A percentile compares a stretch with the other conserved stretches of the same genome.
These are phyloP conservation scores for Vitis hybrid DNA, from an alignment of 177 flowering plant species.

Conservation along the genomic window DNA sequence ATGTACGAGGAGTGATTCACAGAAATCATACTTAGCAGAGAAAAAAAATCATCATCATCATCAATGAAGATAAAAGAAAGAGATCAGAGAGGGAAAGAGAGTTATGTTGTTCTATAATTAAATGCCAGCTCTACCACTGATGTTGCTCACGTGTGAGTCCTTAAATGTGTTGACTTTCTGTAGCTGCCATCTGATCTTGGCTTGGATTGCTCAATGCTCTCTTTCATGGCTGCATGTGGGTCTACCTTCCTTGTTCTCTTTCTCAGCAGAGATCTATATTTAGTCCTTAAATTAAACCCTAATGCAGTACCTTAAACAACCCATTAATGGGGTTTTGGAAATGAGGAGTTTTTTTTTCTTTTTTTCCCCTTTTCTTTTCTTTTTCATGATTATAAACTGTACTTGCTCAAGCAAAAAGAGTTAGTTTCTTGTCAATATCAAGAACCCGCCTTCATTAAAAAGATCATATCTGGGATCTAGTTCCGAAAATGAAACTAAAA, in stretches of 20 bases:
- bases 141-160: slow-evolving; percentile 41
- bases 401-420: slow-evolving; percentile 8
- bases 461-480: slow-evolving; percentile 24
- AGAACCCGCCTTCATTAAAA: slow-evolving; percentile 22
- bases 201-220: slow-evolving; percentile 10
- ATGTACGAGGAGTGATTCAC: slow-evolving; percentile 15
- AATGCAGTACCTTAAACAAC: background rate
- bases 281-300: background rate
- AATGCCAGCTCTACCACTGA: slow-evolving; percentile 18
- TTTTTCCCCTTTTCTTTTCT: too few relatives aligned
- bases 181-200: slow-evolving; percentile 16
- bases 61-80: slow-evolving; percentile 9
- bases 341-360: too few relatives aligned
- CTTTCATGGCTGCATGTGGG: slow-evolving; percentile 12
- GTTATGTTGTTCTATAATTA: background rate
- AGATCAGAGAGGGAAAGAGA: slow-evolving; percentile 15
- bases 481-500: slow-evolving; percentile 14
- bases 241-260: slow-evolving; percentile 6
- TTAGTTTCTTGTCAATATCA: slow-evolving; percentile 46
- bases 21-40: background rate
- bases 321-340: background rate
- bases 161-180: slow-evolving; percentile 43
- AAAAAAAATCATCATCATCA: background rate
- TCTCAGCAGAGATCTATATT: background rate
- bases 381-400: background rate